phyloP scores from a whole-genome alignment of 768 basidiomycete species.

The Austroboletus eburneus region DNA sequence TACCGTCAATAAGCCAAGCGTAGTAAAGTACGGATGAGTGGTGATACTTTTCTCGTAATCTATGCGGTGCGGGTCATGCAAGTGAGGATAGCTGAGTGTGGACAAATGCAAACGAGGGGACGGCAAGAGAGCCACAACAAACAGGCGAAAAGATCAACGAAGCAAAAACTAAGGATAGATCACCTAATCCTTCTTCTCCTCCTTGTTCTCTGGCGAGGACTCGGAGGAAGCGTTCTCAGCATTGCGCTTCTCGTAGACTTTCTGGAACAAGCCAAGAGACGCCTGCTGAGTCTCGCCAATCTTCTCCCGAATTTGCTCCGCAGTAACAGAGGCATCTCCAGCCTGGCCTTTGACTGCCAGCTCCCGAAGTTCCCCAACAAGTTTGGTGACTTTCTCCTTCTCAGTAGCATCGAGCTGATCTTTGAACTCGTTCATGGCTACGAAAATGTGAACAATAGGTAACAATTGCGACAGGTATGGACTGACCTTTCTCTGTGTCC shows the following conservation, averaged over 20 bases:
- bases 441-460: slow-evolving; percentile 3
- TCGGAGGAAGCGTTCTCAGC: slow-evolving; percentile 58
- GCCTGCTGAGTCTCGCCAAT: slow-evolving; percentile 93
- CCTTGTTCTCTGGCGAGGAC: slow-evolving; percentile 41
- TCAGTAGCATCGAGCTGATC: slow-evolving; percentile 90
- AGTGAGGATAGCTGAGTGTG: slow-evolving; percentile 2
- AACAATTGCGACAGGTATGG: neutral
- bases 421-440: slow-evolving; percentile 96
- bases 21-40: slow-evolving; percentile 23
- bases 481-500: slow-evolving; percentile 91
- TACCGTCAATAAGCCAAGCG: slow-evolving; percentile 13
- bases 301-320: slow-evolving; percentile 88
- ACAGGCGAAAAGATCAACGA: slow-evolving; percentile 5
- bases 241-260: slow-evolving; percentile 91
- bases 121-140: slow-evolving; percentile 12
- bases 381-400: slow-evolving; percentile 90
- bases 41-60: slow-evolving; percentile 29
- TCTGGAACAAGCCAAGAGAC: slow-evolving; percentile 95
- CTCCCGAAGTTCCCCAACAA: slow-evolving; percentile 84
- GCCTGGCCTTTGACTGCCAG: slow-evolving; percentile 86
- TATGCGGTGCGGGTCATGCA: slow-evolving; percentile 22
- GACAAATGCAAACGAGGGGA: slow-evolving; percentile 25
- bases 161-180: neutral
- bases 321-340: slow-evolving; percentile 74
- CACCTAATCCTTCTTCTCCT: slow-evolving; percentile 84